Evolutionary conservation across 768 basidiomycete genomes (phyloP).

Genomic region (Tephrocybe sp.): DNA sequence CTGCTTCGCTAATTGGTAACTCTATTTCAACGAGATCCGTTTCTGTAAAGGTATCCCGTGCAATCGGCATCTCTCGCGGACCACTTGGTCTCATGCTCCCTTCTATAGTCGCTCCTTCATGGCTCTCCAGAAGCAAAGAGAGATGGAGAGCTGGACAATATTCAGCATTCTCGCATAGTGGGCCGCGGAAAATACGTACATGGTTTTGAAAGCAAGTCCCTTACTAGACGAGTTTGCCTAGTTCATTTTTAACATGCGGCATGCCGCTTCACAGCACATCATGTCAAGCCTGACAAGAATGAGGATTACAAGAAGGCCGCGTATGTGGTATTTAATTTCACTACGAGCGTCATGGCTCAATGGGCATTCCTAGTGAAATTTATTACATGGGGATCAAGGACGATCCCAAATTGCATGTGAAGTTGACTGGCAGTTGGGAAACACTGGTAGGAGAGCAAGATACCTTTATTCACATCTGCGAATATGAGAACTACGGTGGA

Average conservation of each 20-base stretch:
- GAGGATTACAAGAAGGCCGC: conserved; percentile 88
- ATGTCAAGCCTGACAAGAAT: conserved; percentile 75
- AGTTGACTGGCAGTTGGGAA: conserved; percentile 94
- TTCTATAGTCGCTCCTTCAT: conserved; percentile 77
- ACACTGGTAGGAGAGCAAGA: conserved; percentile 88
- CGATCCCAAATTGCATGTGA: conserved; percentile 72
- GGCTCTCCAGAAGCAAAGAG: conserved; percentile 90
- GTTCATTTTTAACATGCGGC: not conserved
- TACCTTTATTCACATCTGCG: conserved; percentile 75
- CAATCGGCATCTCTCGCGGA: conserved; percentile 9
- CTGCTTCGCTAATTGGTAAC: conserved; percentile 21
- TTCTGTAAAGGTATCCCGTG: conserved; percentile 56
- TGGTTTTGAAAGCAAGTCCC: conserved; percentile 74
- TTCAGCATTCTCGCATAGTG: conserved; percentile 85
- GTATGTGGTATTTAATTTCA: conserved; percentile 43
- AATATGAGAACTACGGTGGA: conserved; percentile 92
- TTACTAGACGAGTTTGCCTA: not conserved
- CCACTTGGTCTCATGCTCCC: conserved; percentile 23
- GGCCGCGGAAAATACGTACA: conserved; percentile 94
- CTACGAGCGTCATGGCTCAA: not conserved
- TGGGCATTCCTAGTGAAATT: conserved; percentile 50
- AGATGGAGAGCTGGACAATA: conserved; percentile 71
- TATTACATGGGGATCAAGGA: conserved; percentile 83
- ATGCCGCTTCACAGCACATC: conserved; percentile 59
- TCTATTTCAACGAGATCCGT: conserved; percentile 43